A percentile compares a stretch with the other conserved stretches of the same genome.
Evolutionary conservation across 495 filamentous ascomycete species (phyloP).

Genomic region (Penicillium angulare): DNA sequence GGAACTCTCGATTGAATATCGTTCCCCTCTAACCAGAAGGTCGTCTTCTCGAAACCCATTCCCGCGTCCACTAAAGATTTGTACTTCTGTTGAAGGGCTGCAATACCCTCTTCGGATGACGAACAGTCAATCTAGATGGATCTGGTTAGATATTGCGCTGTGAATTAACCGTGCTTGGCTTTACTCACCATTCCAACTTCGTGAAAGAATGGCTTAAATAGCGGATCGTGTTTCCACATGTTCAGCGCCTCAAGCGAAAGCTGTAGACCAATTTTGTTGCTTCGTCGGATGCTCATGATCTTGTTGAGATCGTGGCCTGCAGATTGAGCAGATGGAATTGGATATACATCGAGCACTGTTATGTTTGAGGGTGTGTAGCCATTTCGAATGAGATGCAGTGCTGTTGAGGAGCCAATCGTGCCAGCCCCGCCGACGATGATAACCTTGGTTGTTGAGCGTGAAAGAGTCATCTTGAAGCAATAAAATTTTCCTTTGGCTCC

Average conservation of each 20-base stretch:
- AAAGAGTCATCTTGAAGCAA: slow-evolving; percentile 6
- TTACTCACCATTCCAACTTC: slow-evolving; percentile 26
- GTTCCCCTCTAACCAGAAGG: slow-evolving; percentile 10
- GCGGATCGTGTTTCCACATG: slow-evolving; percentile 43
- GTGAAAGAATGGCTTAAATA: slow-evolving; percentile 48
- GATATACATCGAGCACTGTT: slow-evolving; percentile 44
- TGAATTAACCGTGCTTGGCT: no score
- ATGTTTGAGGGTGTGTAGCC: slow-evolving; percentile 40
- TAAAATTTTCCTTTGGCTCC: no score
- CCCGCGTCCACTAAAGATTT: slow-evolving; percentile 15
- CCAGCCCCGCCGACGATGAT: slow-evolving; percentile 29
- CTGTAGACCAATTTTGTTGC: slow-evolving; percentile 15
- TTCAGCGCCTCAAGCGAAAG: slow-evolving; percentile 30
- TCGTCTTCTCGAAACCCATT: slow-evolving; percentile 17
- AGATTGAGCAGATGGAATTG: slow-evolving; percentile 41
- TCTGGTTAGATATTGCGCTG: no score
- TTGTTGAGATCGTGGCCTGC: slow-evolving; percentile 52
- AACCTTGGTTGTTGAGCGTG: slow-evolving; percentile 11
- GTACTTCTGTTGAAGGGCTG: slow-evolving; percentile 6
- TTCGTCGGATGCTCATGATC: slow-evolving; percentile 29
- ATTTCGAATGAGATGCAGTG: slow-evolving; percentile 43
- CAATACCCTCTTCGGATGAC: slow-evolving; percentile 17
- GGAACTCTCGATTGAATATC: slow-evolving; percentile 11
- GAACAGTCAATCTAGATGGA: slow-evolving; percentile 22
- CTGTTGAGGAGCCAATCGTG: slow-evolving; percentile 46